Base-by-base conservation (phyloP, 805 yeast species). In the Metschnikowia proteae region DNA sequence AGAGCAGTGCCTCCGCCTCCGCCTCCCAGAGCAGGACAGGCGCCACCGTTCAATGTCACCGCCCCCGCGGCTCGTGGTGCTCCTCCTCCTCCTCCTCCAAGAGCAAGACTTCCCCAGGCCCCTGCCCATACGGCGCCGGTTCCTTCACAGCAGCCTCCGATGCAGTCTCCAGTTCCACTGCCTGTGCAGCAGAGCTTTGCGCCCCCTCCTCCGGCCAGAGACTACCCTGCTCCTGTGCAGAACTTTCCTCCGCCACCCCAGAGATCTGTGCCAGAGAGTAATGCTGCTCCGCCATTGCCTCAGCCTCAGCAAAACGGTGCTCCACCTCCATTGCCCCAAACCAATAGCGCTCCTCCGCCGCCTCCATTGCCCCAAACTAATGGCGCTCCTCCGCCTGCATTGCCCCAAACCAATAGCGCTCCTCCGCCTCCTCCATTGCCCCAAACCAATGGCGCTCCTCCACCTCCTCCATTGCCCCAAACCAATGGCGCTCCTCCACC, bases 341-440 rank as follows among this genome's bases (percentile, higher is more conserved):
- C 17, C 17, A 17, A 17, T 17, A 2, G 17, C 17, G 17, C 17
- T 17, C 17, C 17, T 17, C 17, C 17, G 1, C 17, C 17, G 1
- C 17, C 17, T 17, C 17, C 17, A 17, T 17, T 17, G 17, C 17
- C 17, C 17, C 17, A 17, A 17, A 17, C 17, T 2, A 17, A 17
- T 17, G 2, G 17, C 17, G 17, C 17, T 17, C 17, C 17, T 17
- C 17, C 17, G 2, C 17, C 17, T 17, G 2, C 17, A 17, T 17
- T 17, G 17, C 17, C 17, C 17, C 17, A 17, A 17, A 17, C 17
- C 17, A 17, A 17, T 17, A 2, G 17, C 17, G 30, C 59, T 5
- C 54, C 57, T n/a, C 56, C 58, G 0, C 58, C 58, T 2, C 55
- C 55, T 2, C 70, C 71, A 13, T 66, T 68, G 2, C 69, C 70